These are phyloP conservation scores for sweet orange (Citrus sinensis) DNA, from an alignment of 345 rosid species.

Conservation along the genomic window DNA sequence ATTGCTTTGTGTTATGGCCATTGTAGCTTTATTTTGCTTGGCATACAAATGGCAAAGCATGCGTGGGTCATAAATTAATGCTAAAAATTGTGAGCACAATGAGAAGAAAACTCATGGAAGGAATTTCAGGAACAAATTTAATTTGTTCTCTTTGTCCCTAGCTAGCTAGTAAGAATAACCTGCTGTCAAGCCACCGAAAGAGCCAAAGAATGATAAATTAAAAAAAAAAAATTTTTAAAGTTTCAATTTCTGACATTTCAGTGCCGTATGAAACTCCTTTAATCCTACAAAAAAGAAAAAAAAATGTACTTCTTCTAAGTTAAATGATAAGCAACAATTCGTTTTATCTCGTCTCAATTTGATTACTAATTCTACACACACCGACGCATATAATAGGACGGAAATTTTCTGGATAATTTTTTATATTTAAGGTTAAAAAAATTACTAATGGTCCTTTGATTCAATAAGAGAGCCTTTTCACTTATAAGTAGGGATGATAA, in stretches of 20 bases:
- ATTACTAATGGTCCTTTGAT: no score
- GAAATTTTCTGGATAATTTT: no score
- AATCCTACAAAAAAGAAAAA: not conserved
- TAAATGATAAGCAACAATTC: not conserved
- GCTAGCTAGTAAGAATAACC: not conserved
- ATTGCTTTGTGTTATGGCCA: not conserved
- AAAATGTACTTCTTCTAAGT: not conserved
- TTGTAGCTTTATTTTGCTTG: not conserved
- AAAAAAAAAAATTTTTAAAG: no score
- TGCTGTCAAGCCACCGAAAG: not conserved
- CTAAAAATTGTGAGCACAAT: not conserved
- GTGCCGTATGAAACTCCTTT: not conserved
- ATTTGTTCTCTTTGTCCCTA: not conserved
- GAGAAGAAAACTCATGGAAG: not conserved
- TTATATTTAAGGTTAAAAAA: no score
- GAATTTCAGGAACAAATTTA: not conserved
- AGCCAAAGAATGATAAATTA: not conserved
- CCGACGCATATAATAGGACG: no score
- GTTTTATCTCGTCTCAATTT: not conserved
- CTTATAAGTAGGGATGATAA: no score
- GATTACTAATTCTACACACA: no score
- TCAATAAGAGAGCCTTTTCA: no score
- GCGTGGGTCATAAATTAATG: not conserved
- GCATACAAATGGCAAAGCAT: not conserved
- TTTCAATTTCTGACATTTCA: not conserved